Evolutionary conservation across 495 filamentous ascomycete species (phyloP).

Genomic region (Haplographium delicatum): DNA sequence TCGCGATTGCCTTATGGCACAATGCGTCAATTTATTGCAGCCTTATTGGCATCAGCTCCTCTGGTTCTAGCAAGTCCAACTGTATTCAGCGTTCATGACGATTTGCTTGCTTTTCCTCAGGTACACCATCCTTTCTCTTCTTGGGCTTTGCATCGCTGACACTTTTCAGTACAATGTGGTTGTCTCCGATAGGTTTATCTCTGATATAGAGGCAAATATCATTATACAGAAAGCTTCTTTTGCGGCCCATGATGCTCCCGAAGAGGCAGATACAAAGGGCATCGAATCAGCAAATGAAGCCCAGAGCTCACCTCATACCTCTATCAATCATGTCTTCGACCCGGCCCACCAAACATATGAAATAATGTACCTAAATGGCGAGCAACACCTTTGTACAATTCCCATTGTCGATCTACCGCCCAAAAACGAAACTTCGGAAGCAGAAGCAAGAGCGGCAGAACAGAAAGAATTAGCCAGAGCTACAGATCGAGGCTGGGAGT

Average conservation of each 20-base stretch:
- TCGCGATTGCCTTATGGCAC: slow-evolving; percentile 33
- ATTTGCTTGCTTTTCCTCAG: slow-evolving; percentile 88
- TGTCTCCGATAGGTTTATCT: slow-evolving; percentile 69
- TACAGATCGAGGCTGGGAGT: slow-evolving; percentile 78
- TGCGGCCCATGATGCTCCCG: slow-evolving; percentile 12
- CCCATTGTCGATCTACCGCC: slow-evolving; percentile 58
- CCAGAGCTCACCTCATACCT: slow-evolving; percentile 19
- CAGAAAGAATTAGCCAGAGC: slow-evolving; percentile 81
- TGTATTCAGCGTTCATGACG: slow-evolving; percentile 80
- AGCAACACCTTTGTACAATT: slow-evolving; percentile 78
- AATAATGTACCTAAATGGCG: slow-evolving; percentile 62
- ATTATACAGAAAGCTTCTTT: slow-evolving; percentile 39
- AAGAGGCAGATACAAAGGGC: slow-evolving; percentile 17
- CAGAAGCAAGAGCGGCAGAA: slow-evolving; percentile 64
- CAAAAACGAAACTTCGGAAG: slow-evolving; percentile 54
- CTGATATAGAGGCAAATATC: slow-evolving; percentile 61
- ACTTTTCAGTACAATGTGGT: slow-evolving; percentile 69
- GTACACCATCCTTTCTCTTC: slow-evolving; percentile 41
- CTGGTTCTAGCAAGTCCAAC: slow-evolving; percentile 47
- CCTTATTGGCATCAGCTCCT: slow-evolving; percentile 34
- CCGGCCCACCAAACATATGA: slow-evolving; percentile 53
- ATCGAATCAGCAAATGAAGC: slow-evolving; percentile 16
- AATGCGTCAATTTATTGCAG: slow-evolving; percentile 43
- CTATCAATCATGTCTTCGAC: slow-evolving; percentile 12
- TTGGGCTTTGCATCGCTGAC: slow-evolving; percentile 17